phyloP scores from a whole-genome alignment of 495 filamentous ascomycete species.

The Hypoxylon trugodes region DNA sequence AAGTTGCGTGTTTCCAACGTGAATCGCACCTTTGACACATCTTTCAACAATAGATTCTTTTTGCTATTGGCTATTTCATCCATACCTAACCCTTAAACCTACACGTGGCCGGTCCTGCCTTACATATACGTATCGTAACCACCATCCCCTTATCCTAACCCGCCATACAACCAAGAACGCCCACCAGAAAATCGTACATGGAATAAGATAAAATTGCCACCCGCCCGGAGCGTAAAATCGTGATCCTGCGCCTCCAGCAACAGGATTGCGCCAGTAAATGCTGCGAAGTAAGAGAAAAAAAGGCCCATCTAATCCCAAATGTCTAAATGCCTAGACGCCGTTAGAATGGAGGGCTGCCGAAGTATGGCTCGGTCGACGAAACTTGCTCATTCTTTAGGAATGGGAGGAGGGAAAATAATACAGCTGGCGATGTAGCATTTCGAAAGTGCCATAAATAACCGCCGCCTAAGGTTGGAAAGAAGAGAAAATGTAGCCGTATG shows the following conservation, averaged over 20 bases:
- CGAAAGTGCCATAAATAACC: slow-evolving; percentile 20
- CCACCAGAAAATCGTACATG: slow-evolving; percentile 30
- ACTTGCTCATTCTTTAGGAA: slow-evolving; percentile 1
- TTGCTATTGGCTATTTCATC: slow-evolving; percentile 8
- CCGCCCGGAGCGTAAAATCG: slow-evolving; percentile 23
- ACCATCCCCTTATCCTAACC: not conserved
- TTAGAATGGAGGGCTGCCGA: slow-evolving; percentile 20
- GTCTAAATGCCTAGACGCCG: slow-evolving; percentile 34
- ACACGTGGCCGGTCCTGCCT: slow-evolving; percentile 17
- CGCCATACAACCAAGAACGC: slow-evolving; percentile 29
- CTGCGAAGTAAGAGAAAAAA: slow-evolving; percentile 24
- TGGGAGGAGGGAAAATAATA: slow-evolving; percentile 10
- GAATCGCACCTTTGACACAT: not conserved
- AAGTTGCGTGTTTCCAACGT: not conserved
- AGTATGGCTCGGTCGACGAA: not conserved
- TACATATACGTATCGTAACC: slow-evolving; percentile 21
- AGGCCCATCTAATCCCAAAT: slow-evolving; percentile 23
- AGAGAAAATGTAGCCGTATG: slow-evolving; percentile 22
- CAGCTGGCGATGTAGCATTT: slow-evolving; percentile 13
- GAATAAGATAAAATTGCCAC: slow-evolving; percentile 18
- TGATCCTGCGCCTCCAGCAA: slow-evolving; percentile 22
- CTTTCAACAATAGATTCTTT: slow-evolving; percentile 18
- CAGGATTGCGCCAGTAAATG: slow-evolving; percentile 34
- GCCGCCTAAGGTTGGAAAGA: slow-evolving; percentile 31
- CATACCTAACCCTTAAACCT: slow-evolving; percentile 22